Percentiles rank a stretch among this genome's conserved stretches.
Conservation (phyloP, 1,284 basidiomycete species). For the Puccinia horiana region DNA sequence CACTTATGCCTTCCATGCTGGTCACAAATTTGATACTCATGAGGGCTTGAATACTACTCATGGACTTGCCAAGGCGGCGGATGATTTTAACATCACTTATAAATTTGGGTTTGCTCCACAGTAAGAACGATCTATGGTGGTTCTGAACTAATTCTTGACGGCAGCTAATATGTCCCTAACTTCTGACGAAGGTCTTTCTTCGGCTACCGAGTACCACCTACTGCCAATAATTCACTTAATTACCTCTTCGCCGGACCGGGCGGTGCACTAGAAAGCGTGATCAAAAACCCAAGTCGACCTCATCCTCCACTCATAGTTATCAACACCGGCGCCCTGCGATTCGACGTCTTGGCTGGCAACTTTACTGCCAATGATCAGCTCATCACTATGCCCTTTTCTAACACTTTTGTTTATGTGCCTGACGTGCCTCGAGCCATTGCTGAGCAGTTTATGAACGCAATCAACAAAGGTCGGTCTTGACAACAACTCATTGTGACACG, state of each 20-base stretch:
- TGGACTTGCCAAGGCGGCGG: slow-evolving; percentile 48
- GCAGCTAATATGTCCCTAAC: slow-evolving; percentile 3
- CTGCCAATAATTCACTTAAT: slow-evolving; percentile 51
- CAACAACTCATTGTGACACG: not conserved
- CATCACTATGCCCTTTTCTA: slow-evolving; percentile 65
- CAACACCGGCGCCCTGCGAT: slow-evolving; percentile 55
- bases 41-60: slow-evolving; percentile 50
- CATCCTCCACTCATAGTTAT: slow-evolving; percentile 51
- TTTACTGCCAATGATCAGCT: slow-evolving; percentile 56
- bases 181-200: slow-evolving; percentile 45
- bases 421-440: slow-evolving; percentile 51
- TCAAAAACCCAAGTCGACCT: slow-evolving; percentile 48
- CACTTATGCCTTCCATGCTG: slow-evolving; percentile 66
- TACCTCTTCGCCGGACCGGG: slow-evolving; percentile 51
- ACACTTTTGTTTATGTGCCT: slow-evolving; percentile 64
- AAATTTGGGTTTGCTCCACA: slow-evolving; percentile 53
- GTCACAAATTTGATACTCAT: slow-evolving; percentile 51
- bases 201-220: slow-evolving; percentile 26
- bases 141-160: not conserved
- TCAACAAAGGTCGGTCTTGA: slow-evolving; percentile 51
- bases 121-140: slow-evolving; percentile 14
- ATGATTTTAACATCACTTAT: slow-evolving; percentile 53
- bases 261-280: slow-evolving; percentile 51
- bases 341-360: slow-evolving; percentile 56
- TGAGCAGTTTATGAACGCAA: slow-evolving; percentile 50